Conservation (phyloP, 75 land plant species). For the Picea glauca region DNA sequence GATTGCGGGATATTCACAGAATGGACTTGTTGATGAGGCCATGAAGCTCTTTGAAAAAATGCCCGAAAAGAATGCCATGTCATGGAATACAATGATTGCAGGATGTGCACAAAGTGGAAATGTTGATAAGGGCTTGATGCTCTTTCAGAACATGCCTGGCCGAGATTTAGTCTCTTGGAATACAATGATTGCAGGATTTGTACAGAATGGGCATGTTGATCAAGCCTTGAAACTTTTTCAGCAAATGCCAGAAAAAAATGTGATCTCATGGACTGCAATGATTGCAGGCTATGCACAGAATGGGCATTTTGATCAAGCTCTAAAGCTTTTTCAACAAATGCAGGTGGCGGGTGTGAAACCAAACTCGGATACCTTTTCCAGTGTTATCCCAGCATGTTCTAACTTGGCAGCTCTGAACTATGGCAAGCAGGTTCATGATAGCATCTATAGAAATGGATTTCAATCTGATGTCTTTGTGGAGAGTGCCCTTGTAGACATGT, state of each 20-base stretch:
- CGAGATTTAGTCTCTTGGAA: neutral
- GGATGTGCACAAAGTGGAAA: neutral
- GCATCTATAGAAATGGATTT: neutral
- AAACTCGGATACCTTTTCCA: neutral
- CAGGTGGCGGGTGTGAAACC: slow-evolving; percentile 17
- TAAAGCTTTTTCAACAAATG: slow-evolving; percentile 10
- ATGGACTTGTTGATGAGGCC: slow-evolving; percentile 2
- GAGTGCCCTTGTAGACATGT: neutral
- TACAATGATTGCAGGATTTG: slow-evolving; percentile 3
- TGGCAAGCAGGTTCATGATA: neutral
- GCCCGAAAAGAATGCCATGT: neutral
- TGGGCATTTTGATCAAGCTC: neutral
- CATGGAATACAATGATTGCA: slow-evolving; percentile 11
- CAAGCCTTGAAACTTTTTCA: neutral
- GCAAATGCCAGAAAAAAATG: neutral
- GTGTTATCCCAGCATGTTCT: neutral
- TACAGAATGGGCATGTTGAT: slow-evolving; percentile 1
- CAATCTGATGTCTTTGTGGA: neutral
- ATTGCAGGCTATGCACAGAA: slow-evolving; percentile 18
- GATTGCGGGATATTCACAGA: neutral
- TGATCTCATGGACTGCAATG: slow-evolving; percentile 25
- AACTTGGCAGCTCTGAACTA: neutral
- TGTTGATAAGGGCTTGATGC: neutral
- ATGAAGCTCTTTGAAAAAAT: neutral
- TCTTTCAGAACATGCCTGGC: neutral